phyloP scores from a whole-genome alignment of 371 early-diverging fungal species.

The Mortierella polycephala region DNA sequence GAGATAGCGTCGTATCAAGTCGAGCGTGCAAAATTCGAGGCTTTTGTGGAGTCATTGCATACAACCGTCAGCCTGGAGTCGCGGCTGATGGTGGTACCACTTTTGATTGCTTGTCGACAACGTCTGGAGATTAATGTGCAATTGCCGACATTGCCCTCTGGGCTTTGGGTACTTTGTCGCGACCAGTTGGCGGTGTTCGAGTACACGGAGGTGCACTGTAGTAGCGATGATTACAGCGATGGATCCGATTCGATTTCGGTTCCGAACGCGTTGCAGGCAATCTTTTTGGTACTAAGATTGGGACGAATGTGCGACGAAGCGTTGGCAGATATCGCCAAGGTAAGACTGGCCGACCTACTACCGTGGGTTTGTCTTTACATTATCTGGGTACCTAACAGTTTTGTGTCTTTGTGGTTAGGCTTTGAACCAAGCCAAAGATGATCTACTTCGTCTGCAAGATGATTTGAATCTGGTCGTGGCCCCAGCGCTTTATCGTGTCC shows the following conservation, averaged over 20 bases:
- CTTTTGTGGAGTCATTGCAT: background rate
- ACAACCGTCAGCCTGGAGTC: slow-evolving; percentile 28
- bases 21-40: background rate
- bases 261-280: background rate
- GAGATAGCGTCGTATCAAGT: no score
- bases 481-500: slow-evolving; percentile 28
- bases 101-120: slow-evolving; percentile 14
- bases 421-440: background rate
- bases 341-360: background rate
- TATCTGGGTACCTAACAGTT: background rate
- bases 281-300: slow-evolving; percentile 9
- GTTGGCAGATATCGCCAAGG: slow-evolving; percentile 26
- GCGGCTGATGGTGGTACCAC: slow-evolving; percentile 10
- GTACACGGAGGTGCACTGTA: background rate
- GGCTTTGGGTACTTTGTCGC: slow-evolving; percentile 18
- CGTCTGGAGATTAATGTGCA: slow-evolving; percentile 6
- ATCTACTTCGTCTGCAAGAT: background rate
- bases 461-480: background rate
- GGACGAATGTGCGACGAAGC: slow-evolving; percentile 36
- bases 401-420: slow-evolving; percentile 1
- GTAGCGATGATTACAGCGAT: no score
- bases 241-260: no score
- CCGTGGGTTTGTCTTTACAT: background rate
- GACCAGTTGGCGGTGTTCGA: slow-evolving; percentile 13
- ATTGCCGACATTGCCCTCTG: slow-evolving; percentile 10